phyloP scores from a whole-genome alignment of 2,329 filamentous ascomycete species.

The Emmonsia crescens region DNA sequence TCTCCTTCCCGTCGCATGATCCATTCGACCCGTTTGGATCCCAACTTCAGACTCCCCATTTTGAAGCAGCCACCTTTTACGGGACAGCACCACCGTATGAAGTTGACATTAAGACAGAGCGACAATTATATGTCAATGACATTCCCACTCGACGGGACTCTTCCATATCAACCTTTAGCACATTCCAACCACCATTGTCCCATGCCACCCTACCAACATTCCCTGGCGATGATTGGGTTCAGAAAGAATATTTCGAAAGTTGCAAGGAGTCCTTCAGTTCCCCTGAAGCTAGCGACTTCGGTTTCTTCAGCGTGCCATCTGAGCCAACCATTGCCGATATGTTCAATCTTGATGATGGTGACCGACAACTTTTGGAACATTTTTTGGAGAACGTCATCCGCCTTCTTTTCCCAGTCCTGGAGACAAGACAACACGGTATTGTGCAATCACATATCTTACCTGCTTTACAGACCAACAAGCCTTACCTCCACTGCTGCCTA shows the following conservation, averaged over 20 bases:
- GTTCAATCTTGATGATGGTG: slow-evolving; percentile 70
- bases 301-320: slow-evolving; percentile 75
- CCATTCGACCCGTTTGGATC: slow-evolving; percentile 33
- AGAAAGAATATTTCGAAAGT: slow-evolving; percentile 58
- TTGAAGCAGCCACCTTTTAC: slow-evolving; percentile 50
- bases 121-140: slow-evolving; percentile 88
- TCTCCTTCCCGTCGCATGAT: slow-evolving; percentile 50
- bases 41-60: slow-evolving; percentile 41
- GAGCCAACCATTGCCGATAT: slow-evolving; percentile 40
- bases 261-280: slow-evolving; percentile 52
- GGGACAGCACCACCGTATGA: slow-evolving; percentile 65
- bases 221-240: slow-evolving; percentile 58
- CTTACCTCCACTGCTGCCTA: slow-evolving; percentile 89
- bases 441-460: slow-evolving; percentile 73
- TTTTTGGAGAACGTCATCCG: slow-evolving; percentile 82
- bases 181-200: slow-evolving; percentile 67
- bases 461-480: slow-evolving; percentile 80
- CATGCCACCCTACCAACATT: slow-evolving; percentile 56
- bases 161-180: slow-evolving; percentile 83
- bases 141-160: slow-evolving; percentile 77
- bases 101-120: slow-evolving; percentile 90
- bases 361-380: slow-evolving; percentile 78
- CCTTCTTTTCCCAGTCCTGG: slow-evolving; percentile 82
- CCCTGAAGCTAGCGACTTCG: slow-evolving; percentile 55
- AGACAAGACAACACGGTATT: slow-evolving; percentile 77